Evolutionary conservation across 768 basidiomycete genomes (phyloP).

Genomic region (Mycena sanguinolenta): DNA sequence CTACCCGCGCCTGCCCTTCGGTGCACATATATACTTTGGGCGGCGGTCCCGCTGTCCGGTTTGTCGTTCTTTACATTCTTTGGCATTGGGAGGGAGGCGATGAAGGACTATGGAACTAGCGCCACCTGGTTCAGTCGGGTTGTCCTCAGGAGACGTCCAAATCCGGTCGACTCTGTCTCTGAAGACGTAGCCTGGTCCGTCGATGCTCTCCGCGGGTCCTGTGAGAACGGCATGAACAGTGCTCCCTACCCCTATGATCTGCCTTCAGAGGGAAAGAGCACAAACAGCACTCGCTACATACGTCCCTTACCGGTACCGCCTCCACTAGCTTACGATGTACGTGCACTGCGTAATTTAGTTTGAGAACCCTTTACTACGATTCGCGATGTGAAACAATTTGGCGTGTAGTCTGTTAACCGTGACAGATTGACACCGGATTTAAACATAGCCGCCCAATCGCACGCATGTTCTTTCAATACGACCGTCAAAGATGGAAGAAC

Average conservation of each 20-base stretch:
- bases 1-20: conserved; percentile 19
- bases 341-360: background rate
- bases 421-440: background rate
- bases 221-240: background rate
- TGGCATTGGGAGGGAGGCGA: conserved; percentile 53
- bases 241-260: no score
- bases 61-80: conserved; percentile 61
- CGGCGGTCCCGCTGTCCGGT: conserved; percentile 44
- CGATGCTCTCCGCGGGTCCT: background rate
- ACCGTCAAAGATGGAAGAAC: background rate
- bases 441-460: background rate
- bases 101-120: conserved; percentile 45
- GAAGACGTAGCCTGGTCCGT: background rate
- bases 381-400: background rate
- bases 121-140: background rate
- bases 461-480: no score
- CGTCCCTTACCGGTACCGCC: background rate
- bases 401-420: background rate
- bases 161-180: no score
- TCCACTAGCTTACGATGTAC: background rate
- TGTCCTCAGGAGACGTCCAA: background rate
- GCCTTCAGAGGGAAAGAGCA: background rate
- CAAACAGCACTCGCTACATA: background rate
- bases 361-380: no score
- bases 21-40: conserved; percentile 39